Base-by-base conservation (phyloP, 805 yeast species). In the Lipomyces lipofer region DNA sequence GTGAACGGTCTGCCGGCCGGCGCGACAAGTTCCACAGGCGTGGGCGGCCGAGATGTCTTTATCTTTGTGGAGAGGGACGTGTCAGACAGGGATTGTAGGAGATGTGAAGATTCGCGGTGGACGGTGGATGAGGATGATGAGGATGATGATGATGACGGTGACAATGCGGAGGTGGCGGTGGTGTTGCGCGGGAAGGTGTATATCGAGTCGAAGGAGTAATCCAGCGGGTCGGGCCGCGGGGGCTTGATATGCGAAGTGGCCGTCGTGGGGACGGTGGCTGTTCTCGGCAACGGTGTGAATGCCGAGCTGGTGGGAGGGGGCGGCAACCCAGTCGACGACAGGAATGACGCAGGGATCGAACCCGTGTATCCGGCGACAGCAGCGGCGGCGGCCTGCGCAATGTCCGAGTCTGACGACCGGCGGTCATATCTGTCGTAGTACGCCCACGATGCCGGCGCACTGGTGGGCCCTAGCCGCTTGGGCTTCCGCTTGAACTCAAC, bases 401-500 rank as follows among this genome's bases (percentile, higher is more conserved):
- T 21, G 9, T 49, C 58, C 8, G 56, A 40, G 33, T 56, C 56
- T 25, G 56, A 47, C 24, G 32, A 21, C 19, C 53, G 55, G 10
- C 56, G 53, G 28, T 50, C 54, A 32, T 46, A 33, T 12, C 35
- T 17, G 28, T 28, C 46, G 46, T n/a, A 28, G n/a, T 5, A 17
- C 21, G 9, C 8, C 24, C 36, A 12, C 1, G 13, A 17, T 27
- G 15, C 12, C 15, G 22, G n/a, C 15, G 40, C 33, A 8, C 30
- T 27, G 9, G n/a, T 19, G 27, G 9, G 9, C 17, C 33, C 33
- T 22, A 13, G 12, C 15, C 42, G 38, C 13, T 32, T 35, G n/a
- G 21, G 13, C 35, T 8, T 39, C 24, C 52, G 59, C 44, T 68
- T 71, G 55, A 81, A 76, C 35, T 68, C 68, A 15, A 88, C 69